Conservation (phyloP, 2,329 filamentous ascomycete genomes). For the Parastagonospora avenae region DNA sequence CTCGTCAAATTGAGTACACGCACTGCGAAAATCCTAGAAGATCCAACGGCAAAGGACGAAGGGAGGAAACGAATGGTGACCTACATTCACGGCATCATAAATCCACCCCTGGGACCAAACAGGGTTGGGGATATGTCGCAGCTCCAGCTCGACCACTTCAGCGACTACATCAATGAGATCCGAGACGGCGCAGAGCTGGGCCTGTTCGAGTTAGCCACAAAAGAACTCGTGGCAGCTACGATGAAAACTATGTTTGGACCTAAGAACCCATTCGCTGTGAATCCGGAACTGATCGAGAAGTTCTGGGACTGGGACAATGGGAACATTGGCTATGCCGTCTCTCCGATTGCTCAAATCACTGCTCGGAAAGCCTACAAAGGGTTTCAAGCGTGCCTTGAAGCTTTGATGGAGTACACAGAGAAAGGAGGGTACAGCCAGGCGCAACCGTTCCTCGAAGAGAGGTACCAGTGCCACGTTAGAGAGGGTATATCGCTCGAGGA, state of each 20-base stretch:
- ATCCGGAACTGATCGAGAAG: slow-evolving; percentile 44
- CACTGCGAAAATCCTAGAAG: slow-evolving; percentile 33
- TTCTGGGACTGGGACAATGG: slow-evolving; percentile 52
- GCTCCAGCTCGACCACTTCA: slow-evolving; percentile 45
- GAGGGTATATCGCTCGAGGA: slow-evolving; percentile 21
- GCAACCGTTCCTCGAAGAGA: slow-evolving; percentile 27
- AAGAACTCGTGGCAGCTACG: slow-evolving; percentile 42
- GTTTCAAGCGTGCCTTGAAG: slow-evolving; percentile 37
- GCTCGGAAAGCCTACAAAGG: slow-evolving; percentile 47
- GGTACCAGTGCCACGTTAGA: slow-evolving; percentile 21
- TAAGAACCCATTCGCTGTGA: slow-evolving; percentile 48
- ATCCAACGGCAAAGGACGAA: slow-evolving; percentile 33
- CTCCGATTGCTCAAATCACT: slow-evolving; percentile 43
- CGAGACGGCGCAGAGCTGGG: slow-evolving; percentile 37
- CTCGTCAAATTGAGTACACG: slow-evolving; percentile 44
- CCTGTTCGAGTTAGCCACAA: slow-evolving; percentile 45
- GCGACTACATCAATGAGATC: slow-evolving; percentile 22
- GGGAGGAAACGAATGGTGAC: slow-evolving; percentile 35
- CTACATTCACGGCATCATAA: slow-evolving; percentile 41
- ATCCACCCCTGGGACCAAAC: slow-evolving; percentile 37
- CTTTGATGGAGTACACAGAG: slow-evolving; percentile 34
- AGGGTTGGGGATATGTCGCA: slow-evolving; percentile 43
- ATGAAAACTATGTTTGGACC: slow-evolving; percentile 51
- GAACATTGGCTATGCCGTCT: slow-evolving; percentile 35
- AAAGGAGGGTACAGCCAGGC: slow-evolving; percentile 25